phyloP scores from a whole-genome alignment of 2,329 filamentous ascomycete species.

The Fusarium transvaalense region DNA sequence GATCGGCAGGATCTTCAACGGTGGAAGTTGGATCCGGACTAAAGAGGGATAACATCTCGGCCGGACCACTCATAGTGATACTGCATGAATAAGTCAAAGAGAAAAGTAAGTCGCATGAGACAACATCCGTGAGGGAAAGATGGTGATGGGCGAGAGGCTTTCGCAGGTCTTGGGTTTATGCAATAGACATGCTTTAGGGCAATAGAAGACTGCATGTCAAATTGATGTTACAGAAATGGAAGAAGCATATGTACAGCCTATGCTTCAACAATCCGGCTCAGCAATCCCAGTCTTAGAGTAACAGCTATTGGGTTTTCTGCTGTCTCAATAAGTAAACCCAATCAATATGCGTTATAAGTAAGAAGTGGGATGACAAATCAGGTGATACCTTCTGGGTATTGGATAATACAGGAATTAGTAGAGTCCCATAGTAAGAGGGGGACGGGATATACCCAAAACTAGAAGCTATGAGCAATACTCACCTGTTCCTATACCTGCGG shows the following conservation, averaged over 20 bases:
- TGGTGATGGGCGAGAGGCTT: constrained; percentile 24
- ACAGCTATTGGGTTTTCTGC: neutral
- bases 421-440: constrained; percentile 4
- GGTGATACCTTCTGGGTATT: constrained; percentile 17
- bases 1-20: constrained; percentile 40
- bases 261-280: neutral
- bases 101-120: constrained; percentile 5
- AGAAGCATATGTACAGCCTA: neutral
- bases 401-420: constrained; percentile 2
- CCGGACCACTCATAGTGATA: neutral
- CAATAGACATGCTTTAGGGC: neutral
- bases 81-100: neutral
- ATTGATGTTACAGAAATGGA: neutral
- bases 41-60: constrained; percentile 3
- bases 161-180: neutral
- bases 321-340: neutral
- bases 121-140: constrained; percentile 5
- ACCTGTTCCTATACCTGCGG: constrained; percentile 18
- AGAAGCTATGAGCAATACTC: constrained; percentile 7
- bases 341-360: neutral
- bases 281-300: neutral
- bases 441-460: neutral
- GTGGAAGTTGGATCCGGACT: constrained; percentile 26
- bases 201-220: neutral
- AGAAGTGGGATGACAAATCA: constrained; percentile 28